A percentile compares a stretch with the other conserved stretches of the same genome.
phyloP scores from a whole-genome alignment of 768 basidiomycete genomes.

The Mrakia gelida region DNA sequence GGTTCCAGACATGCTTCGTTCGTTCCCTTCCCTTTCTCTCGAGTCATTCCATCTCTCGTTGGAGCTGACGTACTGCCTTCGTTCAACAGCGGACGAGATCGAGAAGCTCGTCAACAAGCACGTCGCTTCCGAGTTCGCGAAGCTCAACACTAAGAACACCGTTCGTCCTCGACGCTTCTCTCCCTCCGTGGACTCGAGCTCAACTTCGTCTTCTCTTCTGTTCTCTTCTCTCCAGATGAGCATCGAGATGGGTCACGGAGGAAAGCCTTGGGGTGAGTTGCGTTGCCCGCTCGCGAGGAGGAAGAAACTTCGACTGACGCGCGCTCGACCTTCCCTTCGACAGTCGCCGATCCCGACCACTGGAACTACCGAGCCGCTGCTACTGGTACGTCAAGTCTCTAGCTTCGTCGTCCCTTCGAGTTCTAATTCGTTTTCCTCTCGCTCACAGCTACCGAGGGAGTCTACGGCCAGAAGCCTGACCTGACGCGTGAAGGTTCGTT shows the following conservation, averaged over 20 bases:
- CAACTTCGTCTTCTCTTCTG: background rate
- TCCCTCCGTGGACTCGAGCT: background rate
- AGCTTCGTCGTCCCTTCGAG: background rate
- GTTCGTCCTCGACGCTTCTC: background rate
- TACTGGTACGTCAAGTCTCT: constrained; percentile 45
- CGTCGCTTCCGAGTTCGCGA: constrained; percentile 72
- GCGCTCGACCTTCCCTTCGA: background rate
- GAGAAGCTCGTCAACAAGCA: constrained; percentile 66
- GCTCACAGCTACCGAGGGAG: constrained; percentile 58
- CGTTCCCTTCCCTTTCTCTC: background rate
- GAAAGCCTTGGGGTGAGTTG: constrained; percentile 75
- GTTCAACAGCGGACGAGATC: constrained; percentile 58
- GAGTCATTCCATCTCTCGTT: too few relatives aligned
- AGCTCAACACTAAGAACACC: constrained; percentile 78
- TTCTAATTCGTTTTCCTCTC: background rate
- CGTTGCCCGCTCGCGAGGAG: background rate
- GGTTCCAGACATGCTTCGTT: constrained; percentile 70
- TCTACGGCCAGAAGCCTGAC: constrained; percentile 74
- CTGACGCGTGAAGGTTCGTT: constrained; percentile 70
- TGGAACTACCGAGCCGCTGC: constrained; percentile 91
- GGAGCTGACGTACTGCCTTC: background rate
- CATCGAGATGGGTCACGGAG: constrained; percentile 53
- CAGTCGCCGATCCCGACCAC: constrained; percentile 64
- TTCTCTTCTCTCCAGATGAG: background rate
- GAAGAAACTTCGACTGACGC: background rate